Evolutionary conservation across 768 basidiomycete genomes (phyloP).

Genomic region (Aureoboletus auriporus): DNA sequence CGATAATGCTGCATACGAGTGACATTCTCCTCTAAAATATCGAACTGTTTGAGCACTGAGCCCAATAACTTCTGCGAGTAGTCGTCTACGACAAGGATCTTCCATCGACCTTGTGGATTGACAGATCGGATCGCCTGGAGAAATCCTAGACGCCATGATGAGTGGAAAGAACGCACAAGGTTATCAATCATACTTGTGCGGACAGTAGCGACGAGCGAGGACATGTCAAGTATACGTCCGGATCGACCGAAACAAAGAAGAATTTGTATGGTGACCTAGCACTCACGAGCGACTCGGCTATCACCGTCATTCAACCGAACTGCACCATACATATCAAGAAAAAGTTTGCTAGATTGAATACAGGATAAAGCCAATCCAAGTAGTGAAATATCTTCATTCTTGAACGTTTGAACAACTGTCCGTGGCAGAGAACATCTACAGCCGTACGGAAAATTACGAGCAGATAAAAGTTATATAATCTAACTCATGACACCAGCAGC

Average conservation of each 20-base stretch:
- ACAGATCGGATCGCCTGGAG: conserved; percentile 85
- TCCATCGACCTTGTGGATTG: conserved; percentile 87
- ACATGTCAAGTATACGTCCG: conserved; percentile 18
- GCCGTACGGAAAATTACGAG: conserved; percentile 18
- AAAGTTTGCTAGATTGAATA: not conserved
- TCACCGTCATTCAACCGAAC: conserved; percentile 1
- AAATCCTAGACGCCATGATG: conserved; percentile 53
- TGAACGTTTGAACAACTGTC: conserved; percentile 11
- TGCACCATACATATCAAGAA: too few species aligned
- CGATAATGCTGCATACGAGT: conserved; percentile 60
- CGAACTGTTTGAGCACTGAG: conserved; percentile 87
- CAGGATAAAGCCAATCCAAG: conserved; percentile 9
- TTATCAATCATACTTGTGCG: conserved; percentile 39
- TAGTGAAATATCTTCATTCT: not conserved
- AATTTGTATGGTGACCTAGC: not conserved
- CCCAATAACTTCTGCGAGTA: conserved; percentile 80
- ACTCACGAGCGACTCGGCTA: conserved; percentile 5
- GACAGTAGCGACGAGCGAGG: conserved; percentile 46
- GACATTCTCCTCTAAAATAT: conserved; percentile 94
- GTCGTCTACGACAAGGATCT: conserved; percentile 95
- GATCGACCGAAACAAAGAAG: not conserved
- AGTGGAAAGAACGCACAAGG: not conserved
- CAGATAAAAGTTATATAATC: conserved; percentile 4
- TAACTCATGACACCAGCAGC: not conserved
- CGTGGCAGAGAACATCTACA: conserved; percentile 19